A percentile compares a stretch with the other conserved stretches of the same genome.
phyloP scores from a whole-genome alignment of 371 early-diverging fungal species.

The Mucor velutinosus region DNA sequence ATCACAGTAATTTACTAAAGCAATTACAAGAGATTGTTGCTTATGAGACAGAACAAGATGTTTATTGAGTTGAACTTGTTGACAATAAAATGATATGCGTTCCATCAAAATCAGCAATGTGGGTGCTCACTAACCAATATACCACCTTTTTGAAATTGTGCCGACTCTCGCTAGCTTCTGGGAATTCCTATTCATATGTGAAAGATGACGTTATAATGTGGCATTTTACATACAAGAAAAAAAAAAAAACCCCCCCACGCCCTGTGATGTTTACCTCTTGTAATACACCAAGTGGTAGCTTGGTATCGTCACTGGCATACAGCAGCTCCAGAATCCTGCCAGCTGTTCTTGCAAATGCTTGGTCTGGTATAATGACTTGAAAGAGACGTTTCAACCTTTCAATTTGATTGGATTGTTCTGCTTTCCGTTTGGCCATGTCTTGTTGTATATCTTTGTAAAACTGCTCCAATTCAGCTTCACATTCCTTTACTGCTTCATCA shows the following conservation, averaged over 20 bases:
- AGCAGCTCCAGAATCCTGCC: constrained; percentile 1
- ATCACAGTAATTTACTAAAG: constrained; percentile 45
- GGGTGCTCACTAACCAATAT: background rate
- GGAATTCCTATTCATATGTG: constrained; percentile 1
- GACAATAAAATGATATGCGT: constrained; percentile 5
- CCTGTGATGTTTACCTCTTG: background rate
- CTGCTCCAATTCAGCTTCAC: background rate
- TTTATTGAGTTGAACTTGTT: background rate
- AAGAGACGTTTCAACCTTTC: background rate
- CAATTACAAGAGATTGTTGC: constrained; percentile 62
- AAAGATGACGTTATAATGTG: background rate
- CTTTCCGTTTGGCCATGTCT: background rate
- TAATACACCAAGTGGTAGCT: background rate
- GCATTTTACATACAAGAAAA: background rate
- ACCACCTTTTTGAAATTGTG: constrained; percentile 3
- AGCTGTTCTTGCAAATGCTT: background rate
- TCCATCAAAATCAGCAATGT: constrained; percentile 4
- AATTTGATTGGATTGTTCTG: background rate
- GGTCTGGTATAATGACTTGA: background rate
- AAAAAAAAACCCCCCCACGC: background rate
- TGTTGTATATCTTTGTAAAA: background rate
- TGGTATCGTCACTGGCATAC: background rate
- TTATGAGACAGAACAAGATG: constrained; percentile 53
- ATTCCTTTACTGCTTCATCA: background rate
- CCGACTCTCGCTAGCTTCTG: background rate